These are phyloP conservation scores for Eurotiales sp. DNA, from an alignment of 2,329 filamentous ascomycete genomes.

Conservation along the genomic window DNA sequence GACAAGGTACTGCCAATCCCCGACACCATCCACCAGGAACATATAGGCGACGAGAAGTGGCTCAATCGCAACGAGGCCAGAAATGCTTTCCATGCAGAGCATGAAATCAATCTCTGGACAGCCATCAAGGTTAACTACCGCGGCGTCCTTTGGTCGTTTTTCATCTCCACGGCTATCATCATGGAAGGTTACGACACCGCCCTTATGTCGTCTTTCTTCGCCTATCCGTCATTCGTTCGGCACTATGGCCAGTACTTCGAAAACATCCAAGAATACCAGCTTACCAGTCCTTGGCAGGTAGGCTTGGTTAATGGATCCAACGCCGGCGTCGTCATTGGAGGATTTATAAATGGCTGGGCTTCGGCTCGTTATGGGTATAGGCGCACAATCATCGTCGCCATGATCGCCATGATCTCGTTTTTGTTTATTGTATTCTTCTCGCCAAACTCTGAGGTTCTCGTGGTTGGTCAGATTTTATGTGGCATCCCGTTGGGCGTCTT, in stretches of 20 bases:
- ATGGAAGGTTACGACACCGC: neutral
- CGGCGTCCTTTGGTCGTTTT: neutral
- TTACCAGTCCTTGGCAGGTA: neutral
- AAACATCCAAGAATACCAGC: neutral
- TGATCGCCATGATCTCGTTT: neutral
- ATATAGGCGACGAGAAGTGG: no score
- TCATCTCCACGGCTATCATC: neutral
- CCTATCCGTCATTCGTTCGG: neutral
- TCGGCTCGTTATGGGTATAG: neutral
- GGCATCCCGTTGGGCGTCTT: slow-evolving; percentile 57
- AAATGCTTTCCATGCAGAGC: no score
- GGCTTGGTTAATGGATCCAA: neutral
- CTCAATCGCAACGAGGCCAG: no score
- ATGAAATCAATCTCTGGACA: neutral
- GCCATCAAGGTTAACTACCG: neutral
- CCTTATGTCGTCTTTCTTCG: neutral
- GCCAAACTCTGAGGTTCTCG: slow-evolving; percentile 29
- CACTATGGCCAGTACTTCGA: neutral
- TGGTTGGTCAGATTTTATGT: slow-evolving; percentile 60
- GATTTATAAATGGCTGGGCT: neutral
- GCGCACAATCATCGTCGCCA: no score
- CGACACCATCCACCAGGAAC: no score
- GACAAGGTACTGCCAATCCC: no score
- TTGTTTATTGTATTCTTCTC: neutral
- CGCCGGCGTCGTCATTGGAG: neutral